Base-by-base conservation (phyloP, 2,329 filamentous ascomycete species). In the Xylaria sp. region DNA sequence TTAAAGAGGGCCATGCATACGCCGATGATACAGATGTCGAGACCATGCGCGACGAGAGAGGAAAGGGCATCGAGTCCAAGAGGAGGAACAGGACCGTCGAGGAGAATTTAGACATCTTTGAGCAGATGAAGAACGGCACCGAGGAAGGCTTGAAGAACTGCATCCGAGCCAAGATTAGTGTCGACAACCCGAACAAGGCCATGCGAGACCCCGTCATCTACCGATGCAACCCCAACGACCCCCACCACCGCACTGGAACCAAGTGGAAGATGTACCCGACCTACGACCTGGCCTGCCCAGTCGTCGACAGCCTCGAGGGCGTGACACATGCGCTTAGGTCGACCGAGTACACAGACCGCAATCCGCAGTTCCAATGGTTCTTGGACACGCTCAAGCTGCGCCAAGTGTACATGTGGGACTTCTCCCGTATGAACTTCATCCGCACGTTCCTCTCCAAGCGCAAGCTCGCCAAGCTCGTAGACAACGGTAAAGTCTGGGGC, bases 201-300 rank as follows among this genome's bases (percentile, higher is more conserved):
- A 90, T 98, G 88, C 89, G 96, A 72, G 96, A 99, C 80, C 96
- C 96, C 12, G 94, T 98, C 81, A 97, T 99, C 80, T 98, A 98
- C 86, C 91, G 96, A 73, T 98, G 94, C 88, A 97, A 97, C 78
- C 76, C 84, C 69, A 85, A 85, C 65, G 83, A 85, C 56, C 74
- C 85, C 21, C 92, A 96, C 80, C 93, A 96, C 83, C 89, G 93
- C 73, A 96, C 93, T 1, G 92, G 92, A 36, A 87, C 84, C 66
- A 89, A 85, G 69, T 95, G 92, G 92, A 95, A 94, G 82, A 91
- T 93, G 78, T 95, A 95, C 81, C 92, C 92, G 39, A 95, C 91
- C 71, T 96, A 96, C 83, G 93, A 96, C 79, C 93, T 95, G 78
- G 92, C 92, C 71, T 94, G 92, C 81, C 93, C 93, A 17, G 89